These are phyloP conservation scores for Heterobasidion parviporum DNA, from an alignment of 1,284 basidiomycete genomes.

Conservation along the genomic window DNA sequence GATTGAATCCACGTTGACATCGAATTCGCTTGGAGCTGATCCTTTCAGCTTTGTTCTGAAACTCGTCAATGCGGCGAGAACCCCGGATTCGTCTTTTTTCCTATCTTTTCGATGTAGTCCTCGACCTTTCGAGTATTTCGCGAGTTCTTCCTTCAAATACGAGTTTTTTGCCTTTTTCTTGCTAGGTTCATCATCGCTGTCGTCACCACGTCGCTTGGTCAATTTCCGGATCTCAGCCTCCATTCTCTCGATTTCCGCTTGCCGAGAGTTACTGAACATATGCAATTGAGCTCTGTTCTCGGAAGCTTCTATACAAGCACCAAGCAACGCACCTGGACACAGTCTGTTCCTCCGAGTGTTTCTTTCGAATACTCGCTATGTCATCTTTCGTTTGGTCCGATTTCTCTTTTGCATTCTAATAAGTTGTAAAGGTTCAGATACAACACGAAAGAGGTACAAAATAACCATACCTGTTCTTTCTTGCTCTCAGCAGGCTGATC, in stretches of 20 bases:
- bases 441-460: neutral
- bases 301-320: neutral
- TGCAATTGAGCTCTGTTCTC: neutral
- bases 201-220: conserved; percentile 42
- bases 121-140: conserved; percentile 66
- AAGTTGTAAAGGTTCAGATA: neutral
- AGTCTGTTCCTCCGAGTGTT: conserved; percentile 9
- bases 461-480: conserved; percentile 7
- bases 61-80: conserved; percentile 61
- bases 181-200: conserved; percentile 49
- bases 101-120: conserved; percentile 55
- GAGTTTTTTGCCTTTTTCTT: conserved; percentile 63
- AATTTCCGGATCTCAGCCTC: conserved; percentile 82
- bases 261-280: conserved; percentile 47
- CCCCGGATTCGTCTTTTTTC: conserved; percentile 67
- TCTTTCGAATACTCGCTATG: conserved; percentile 9
- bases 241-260: conserved; percentile 80
- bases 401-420: neutral
- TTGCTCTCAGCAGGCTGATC: conserved; percentile 4
- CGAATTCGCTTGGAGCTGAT: conserved; percentile 24
- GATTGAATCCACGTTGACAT: conserved; percentile 14
- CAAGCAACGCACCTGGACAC: conserved; percentile 5
- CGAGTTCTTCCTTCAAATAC: conserved; percentile 70
- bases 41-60: conserved; percentile 66
- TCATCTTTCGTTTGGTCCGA: conserved; percentile 3